A percentile compares a stretch with the other conserved stretches of the same genome.
phyloP scores from a whole-genome alignment of 768 basidiomycete genomes.

The Mrakia hoshinonis region DNA sequence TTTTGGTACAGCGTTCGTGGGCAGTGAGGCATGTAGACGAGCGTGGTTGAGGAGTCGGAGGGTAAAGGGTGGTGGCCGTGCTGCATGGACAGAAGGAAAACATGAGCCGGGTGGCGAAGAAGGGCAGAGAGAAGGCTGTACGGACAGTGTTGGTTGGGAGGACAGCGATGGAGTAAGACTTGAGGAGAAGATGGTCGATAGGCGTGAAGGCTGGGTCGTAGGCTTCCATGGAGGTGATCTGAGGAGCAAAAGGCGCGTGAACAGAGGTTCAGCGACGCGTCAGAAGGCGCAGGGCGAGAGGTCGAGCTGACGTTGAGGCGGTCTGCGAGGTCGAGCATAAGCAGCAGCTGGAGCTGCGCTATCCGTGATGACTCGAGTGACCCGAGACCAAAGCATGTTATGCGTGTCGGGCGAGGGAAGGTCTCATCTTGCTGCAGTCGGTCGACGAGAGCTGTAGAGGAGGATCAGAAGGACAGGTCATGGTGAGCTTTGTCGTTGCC shows the following conservation, averaged over 20 bases:
- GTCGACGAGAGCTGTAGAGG: background rate
- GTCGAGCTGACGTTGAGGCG: constrained; percentile 2
- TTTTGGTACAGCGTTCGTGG: constrained; percentile 21
- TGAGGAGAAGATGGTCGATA: background rate
- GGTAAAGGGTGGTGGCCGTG: constrained; percentile 23
- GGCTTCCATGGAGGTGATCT: constrained; percentile 14
- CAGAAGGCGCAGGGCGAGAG: background rate
- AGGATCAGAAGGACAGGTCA: background rate
- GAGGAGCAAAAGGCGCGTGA: background rate
- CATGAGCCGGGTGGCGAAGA: background rate
- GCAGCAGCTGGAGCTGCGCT: constrained; percentile 20
- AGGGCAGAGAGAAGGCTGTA: background rate
- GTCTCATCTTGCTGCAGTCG: background rate
- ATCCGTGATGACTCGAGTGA: constrained; percentile 16
- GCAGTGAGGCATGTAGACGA: constrained; percentile 26
- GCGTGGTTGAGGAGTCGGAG: background rate
- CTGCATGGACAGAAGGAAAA: background rate
- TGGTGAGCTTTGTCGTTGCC: background rate
- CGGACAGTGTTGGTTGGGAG: constrained; percentile 17
- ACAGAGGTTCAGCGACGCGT: background rate
- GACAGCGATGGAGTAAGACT: constrained; percentile 6
- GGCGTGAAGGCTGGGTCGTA: constrained; percentile 21
- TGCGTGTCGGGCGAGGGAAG: constrained; percentile 8
- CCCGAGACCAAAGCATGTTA: constrained; percentile 20
- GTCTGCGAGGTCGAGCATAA: constrained; percentile 18